phyloP scores from a whole-genome alignment of 2,329 filamentous ascomycete species.

The Teratosphaeria pseudoeucalypti region DNA sequence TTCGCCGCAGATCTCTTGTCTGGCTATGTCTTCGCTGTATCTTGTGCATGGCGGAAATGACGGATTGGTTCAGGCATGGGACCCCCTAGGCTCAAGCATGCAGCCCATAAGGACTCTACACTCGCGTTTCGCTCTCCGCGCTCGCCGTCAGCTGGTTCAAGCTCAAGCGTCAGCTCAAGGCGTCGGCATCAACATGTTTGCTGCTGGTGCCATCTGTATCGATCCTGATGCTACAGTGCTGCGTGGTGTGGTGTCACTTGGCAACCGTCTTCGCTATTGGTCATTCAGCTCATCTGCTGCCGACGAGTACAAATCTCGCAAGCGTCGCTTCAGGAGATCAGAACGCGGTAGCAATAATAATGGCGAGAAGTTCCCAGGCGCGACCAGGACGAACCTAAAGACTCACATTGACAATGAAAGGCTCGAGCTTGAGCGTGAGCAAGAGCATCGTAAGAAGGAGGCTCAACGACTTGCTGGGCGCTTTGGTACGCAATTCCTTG shows the following conservation, averaged over 20 bases:
- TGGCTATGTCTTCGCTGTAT: constrained; percentile 77
- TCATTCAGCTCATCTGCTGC: constrained; percentile 74
- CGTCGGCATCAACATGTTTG: constrained; percentile 64
- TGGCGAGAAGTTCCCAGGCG: constrained; percentile 49
- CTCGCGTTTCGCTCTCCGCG: constrained; percentile 69
- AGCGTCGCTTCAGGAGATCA: constrained; percentile 65
- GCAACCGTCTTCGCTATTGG: constrained; percentile 85
- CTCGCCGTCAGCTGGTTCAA: constrained; percentile 63
- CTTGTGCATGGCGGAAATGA: constrained; percentile 90
- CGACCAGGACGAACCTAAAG: constrained; percentile 58
- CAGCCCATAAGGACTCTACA: constrained; percentile 79
- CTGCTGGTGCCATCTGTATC: constrained; percentile 72
- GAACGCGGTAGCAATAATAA: constrained; percentile 52
- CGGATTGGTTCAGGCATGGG: constrained; percentile 92
- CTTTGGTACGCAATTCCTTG: constrained; percentile 71
- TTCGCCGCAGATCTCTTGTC: constrained; percentile 72
- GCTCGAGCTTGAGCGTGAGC: constrained; percentile 66
- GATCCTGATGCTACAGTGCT: constrained; percentile 81
- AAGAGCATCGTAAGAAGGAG: constrained; percentile 56
- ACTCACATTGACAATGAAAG: constrained; percentile 83
- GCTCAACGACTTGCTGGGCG: constrained; percentile 61
- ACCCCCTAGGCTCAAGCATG: constrained; percentile 71
- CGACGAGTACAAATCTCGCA: constrained; percentile 63
- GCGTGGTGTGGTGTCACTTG: constrained; percentile 77
- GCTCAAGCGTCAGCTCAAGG: constrained; percentile 57